A percentile compares a stretch with the other conserved stretches of the same genome.
phyloP scores from a whole-genome alignment of 768 basidiomycete genomes.

The Boletus sensibilis region DNA sequence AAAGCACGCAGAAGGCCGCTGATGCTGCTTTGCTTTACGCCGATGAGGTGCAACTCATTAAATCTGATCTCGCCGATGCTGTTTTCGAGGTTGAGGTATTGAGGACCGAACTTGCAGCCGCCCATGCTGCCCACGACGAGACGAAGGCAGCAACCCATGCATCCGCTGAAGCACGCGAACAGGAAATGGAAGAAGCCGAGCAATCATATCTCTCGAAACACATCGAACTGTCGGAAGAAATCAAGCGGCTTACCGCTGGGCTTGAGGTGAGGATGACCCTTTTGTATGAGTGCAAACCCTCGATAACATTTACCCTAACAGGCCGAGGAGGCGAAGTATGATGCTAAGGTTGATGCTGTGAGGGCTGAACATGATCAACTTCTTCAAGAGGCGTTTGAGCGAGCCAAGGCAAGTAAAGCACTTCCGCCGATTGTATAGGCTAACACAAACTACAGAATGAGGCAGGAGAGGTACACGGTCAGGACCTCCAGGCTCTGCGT shows the following conservation, averaged over 20 bases:
- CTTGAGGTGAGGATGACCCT: constrained; percentile 53
- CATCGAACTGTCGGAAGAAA: constrained; percentile 52
- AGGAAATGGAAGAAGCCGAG: constrained; percentile 53
- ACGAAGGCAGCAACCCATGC: constrained; percentile 44
- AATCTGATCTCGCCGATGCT: constrained; percentile 45
- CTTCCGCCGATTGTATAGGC: not conserved
- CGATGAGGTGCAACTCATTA: constrained; percentile 43
- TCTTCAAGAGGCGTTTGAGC: constrained; percentile 69
- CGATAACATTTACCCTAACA: constrained; percentile 28
- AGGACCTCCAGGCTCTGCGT: constrained; percentile 72
- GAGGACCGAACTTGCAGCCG: constrained; percentile 45
- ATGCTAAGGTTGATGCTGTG: constrained; percentile 61
- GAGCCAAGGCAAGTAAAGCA: constrained; percentile 60
- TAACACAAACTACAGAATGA: constrained; percentile 50
- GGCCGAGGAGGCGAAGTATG: constrained; percentile 70
- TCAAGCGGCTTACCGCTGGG: constrained; percentile 55
- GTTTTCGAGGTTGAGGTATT: constrained; percentile 46
- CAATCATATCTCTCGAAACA: constrained; percentile 48
- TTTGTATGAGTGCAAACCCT: not conserved
- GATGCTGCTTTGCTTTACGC: constrained; percentile 45
- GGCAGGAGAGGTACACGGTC: constrained; percentile 64
- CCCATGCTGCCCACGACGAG: constrained; percentile 48
- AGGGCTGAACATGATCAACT: constrained; percentile 62
- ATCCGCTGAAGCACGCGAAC: constrained; percentile 47
- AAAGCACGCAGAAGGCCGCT: constrained; percentile 39